phyloP scores from a whole-genome alignment of 192 early-diverging fungal species.

The Rhizophagus clarus region DNA sequence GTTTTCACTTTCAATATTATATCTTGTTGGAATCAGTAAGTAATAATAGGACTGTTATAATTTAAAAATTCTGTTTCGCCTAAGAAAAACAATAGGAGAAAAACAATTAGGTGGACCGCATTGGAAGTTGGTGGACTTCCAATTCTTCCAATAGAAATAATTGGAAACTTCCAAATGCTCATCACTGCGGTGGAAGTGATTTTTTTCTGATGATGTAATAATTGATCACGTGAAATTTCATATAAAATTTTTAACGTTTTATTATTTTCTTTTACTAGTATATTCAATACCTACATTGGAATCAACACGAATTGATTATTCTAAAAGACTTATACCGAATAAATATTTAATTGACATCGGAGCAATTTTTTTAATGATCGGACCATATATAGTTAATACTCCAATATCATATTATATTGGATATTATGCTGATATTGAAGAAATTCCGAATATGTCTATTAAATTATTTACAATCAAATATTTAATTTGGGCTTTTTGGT shows the following conservation, averaged over 20 bases:
- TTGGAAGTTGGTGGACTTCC: too few species aligned
- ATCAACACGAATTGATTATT: neutral
- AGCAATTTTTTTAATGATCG: constrained; percentile 3
- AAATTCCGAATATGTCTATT: neutral
- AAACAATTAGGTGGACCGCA: too few species aligned
- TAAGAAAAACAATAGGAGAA: too few species aligned
- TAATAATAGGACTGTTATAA: neutral
- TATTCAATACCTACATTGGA: constrained; percentile 5
- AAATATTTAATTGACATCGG: neutral
- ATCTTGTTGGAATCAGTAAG: neutral
- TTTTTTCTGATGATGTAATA: too few species aligned
- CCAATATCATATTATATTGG: constrained; percentile 7
- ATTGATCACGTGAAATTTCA: neutral
- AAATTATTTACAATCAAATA: neutral
- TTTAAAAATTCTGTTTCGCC: too few species aligned
- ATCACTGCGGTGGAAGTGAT: too few species aligned
- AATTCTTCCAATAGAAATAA: too few species aligned
- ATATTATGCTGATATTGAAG: neutral
- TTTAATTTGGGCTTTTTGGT: constrained; percentile 19
- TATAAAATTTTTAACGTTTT: too few species aligned
- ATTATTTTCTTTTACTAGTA: neutral
- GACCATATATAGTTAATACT: neutral
- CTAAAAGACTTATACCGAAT: neutral
- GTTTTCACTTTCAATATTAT: neutral
- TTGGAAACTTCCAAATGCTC: too few species aligned